phyloP scores from a whole-genome alignment of 164 flowering plant genomes.

The Warburgia ugandensis region DNA sequence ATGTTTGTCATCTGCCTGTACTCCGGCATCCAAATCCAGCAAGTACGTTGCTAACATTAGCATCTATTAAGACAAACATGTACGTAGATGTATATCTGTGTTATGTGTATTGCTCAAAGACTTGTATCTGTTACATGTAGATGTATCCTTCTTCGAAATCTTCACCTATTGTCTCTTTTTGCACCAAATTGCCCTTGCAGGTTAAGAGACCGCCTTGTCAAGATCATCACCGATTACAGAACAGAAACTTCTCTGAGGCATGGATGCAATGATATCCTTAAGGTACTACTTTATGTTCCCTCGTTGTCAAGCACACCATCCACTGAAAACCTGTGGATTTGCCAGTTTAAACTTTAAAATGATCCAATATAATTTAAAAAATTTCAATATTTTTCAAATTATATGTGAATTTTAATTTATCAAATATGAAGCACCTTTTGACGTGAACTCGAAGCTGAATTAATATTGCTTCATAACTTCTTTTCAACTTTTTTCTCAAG shows the following conservation, averaged over 20 bases:
- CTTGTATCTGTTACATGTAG: not conserved
- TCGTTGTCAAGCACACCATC: too few species aligned
- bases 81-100: too few species aligned
- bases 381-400: too few species aligned
- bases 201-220: slow-evolving; percentile 85
- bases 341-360: not conserved
- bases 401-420: too few species aligned
- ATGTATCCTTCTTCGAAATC: not conserved
- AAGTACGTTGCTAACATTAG: too few species aligned
- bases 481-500: not conserved
- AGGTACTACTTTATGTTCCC: slow-evolving; percentile 41
- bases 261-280: slow-evolving; percentile 95
- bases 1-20: too few species aligned
- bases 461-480: not conserved
- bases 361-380: not conserved
- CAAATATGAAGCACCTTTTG: too few species aligned
- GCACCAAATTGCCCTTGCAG: slow-evolving; percentile 30
- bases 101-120: too few species aligned
- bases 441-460: not conserved
- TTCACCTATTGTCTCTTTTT: not conserved
- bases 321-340: not conserved
- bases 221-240: slow-evolving; percentile 89
- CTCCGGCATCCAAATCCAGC: too few species aligned
- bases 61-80: too few species aligned
- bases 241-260: slow-evolving; percentile 95